phyloP scores from a whole-genome alignment of 495 filamentous ascomycete species.

The Paragyromitra xinjiangensis region DNA sequence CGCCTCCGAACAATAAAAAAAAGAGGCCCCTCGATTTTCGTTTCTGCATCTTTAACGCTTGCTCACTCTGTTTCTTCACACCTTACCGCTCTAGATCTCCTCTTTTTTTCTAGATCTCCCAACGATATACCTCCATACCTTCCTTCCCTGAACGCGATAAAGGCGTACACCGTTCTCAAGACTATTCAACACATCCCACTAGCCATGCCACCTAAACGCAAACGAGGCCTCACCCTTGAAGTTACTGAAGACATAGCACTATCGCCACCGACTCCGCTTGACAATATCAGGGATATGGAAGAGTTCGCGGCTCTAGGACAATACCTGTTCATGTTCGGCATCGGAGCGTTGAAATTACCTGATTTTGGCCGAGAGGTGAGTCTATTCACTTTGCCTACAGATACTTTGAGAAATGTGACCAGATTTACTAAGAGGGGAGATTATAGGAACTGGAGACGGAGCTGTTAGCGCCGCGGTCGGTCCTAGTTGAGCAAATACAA shows the following conservation, averaged over 20 bases:
- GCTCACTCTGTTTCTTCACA: not conserved
- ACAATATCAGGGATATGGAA: conserved; percentile 85
- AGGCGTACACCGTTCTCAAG: not conserved
- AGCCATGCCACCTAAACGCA: conserved; percentile 65
- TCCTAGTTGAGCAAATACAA: conserved; percentile 80
- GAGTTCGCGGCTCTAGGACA: conserved; percentile 95
- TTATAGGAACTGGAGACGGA: conserved; percentile 85
- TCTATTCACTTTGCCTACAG: not conserved
- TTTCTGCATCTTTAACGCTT: not conserved
- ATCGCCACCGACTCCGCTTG: conserved; percentile 59
- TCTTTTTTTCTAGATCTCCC: not conserved
- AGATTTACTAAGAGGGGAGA: conserved; percentile 13
- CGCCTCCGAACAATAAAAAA: not conserved
- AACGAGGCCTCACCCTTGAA: conserved; percentile 55
- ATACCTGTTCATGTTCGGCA: conserved; percentile 88
- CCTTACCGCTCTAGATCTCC: too few species aligned
- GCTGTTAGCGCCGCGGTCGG: conserved; percentile 80
- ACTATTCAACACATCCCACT: conserved; percentile 75
- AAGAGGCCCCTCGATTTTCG: not conserved
- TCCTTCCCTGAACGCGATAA: conserved; percentile 1
- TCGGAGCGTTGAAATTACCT: conserved; percentile 62
- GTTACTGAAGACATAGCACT: conserved; percentile 62
- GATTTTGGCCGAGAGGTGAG: conserved; percentile 49
- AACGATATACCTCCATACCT: not conserved
- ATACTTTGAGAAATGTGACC: not conserved